Evolutionary conservation across 2,329 filamentous ascomycete species (phyloP).

Genomic region (Thielaviopsis populi): DNA sequence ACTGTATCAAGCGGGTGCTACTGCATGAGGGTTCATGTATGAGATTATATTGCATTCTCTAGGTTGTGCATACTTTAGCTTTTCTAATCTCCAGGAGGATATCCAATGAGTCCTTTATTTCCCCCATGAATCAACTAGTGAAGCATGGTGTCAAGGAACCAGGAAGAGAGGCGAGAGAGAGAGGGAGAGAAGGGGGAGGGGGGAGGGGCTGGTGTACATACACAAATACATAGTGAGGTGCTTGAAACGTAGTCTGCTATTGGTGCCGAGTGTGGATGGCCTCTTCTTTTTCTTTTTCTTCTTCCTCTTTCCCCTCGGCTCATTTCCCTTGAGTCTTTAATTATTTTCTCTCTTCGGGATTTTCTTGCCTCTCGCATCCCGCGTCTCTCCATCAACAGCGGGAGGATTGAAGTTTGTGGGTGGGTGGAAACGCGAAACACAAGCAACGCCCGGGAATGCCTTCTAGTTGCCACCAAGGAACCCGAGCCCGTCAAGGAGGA

Average conservation of each 20-base stretch:
- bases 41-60: too few species aligned
- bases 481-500: too few species aligned
- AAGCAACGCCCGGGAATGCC: not conserved
- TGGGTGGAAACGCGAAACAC: not conserved
- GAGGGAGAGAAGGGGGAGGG: not conserved
- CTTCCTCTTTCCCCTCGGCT: too few species aligned
- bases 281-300: too few species aligned
- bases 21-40: not conserved
- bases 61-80: too few species aligned
- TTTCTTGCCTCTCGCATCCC: not conserved
- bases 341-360: not conserved
- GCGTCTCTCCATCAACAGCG: not conserved
- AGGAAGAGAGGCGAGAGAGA: not conserved
- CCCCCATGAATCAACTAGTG: not conserved
- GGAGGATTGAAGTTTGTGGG: not conserved
- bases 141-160: not conserved
- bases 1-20: not conserved
- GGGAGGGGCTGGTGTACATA: too few species aligned
- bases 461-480: not conserved
- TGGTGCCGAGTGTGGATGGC: too few species aligned
- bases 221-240: too few species aligned
- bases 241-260: too few species aligned
- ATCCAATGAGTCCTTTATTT: not conserved
- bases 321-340: not conserved
- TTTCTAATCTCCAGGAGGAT: not conserved